Evolutionary conservation across 192 early-diverging fungal genomes (phyloP).

Genomic region (Entophlyctis luteolus): DNA sequence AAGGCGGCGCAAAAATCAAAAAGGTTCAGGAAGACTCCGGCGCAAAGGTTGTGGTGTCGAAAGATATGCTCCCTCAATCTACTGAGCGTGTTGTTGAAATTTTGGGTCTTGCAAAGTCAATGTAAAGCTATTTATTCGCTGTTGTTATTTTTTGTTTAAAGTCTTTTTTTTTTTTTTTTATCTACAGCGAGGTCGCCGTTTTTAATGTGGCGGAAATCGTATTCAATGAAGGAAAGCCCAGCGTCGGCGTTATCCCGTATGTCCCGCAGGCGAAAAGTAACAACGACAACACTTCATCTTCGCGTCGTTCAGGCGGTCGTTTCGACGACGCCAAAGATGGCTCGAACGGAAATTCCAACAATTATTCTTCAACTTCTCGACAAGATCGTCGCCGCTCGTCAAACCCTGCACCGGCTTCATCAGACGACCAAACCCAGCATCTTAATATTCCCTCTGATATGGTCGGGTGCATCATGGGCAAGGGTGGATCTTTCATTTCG

Average conservation of each 20-base stretch:
- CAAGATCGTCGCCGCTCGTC: no score
- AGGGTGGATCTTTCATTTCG: slow-evolving; percentile 58
- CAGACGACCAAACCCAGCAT: slow-evolving; percentile 63
- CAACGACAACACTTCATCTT: not conserved
- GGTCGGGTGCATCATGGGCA: slow-evolving; percentile 95
- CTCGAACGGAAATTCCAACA: not conserved
- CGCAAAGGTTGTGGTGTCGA: slow-evolving; percentile 83
- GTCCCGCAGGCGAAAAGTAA: slow-evolving; percentile 51
- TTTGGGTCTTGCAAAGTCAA: slow-evolving; percentile 73
- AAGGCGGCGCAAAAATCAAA: slow-evolving; percentile 58
- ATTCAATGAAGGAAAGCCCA: slow-evolving; percentile 77
- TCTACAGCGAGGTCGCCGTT: slow-evolving; percentile 64
- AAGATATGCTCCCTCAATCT: slow-evolving; percentile 91
- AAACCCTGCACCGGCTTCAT: slow-evolving; percentile 39
- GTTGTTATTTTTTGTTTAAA: no score
- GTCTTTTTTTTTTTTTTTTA: no score
- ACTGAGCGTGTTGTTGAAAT: slow-evolving; percentile 92
- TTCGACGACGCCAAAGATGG: slow-evolving; percentile 1
- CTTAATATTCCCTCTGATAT: slow-evolving; percentile 86
- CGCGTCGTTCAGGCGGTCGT: no score
- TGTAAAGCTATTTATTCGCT: slow-evolving; percentile 35
- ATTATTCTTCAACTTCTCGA: not conserved
- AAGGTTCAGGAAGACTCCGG: slow-evolving; percentile 80
- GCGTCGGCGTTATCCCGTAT: slow-evolving; percentile 78
- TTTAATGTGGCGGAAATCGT: slow-evolving; percentile 81